Evolutionary conservation across 345 rosid species (phyloP).

Genomic region (Pistacia vera): DNA sequence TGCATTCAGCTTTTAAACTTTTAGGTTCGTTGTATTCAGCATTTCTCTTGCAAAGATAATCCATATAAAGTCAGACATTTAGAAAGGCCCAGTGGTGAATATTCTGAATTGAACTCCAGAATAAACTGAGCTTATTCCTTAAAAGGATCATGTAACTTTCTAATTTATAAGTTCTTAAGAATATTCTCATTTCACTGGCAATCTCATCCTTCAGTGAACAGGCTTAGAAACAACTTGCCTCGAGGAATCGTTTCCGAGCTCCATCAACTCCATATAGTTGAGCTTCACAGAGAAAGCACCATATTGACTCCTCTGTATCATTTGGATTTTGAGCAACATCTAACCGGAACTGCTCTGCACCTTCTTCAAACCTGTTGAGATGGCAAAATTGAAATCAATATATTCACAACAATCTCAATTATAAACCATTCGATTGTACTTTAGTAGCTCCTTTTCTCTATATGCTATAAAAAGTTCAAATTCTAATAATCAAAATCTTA

Average conservation of each 20-base stretch:
- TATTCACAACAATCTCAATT: constrained; percentile 3
- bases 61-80: neutral
- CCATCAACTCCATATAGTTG: constrained; percentile 58
- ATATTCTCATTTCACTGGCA: neutral
- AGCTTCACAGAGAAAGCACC: constrained; percentile 94
- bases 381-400: constrained; percentile 9
- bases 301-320: constrained; percentile 92
- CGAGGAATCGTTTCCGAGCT: constrained; percentile 67
- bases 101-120: neutral
- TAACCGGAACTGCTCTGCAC: constrained; percentile 84
- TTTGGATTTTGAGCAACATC: constrained; percentile 93
- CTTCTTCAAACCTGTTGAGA: constrained; percentile 73
- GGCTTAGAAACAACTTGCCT: constrained; percentile 38
- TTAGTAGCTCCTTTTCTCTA: neutral
- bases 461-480: neutral
- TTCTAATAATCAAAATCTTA: neutral
- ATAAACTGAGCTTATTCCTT: neutral
- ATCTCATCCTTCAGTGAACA: neutral
- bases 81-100: neutral
- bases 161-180: neutral
- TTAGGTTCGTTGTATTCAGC: neutral
- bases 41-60: neutral
- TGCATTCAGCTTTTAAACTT: constrained; percentile 33
- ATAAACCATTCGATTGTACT: neutral
- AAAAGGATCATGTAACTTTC: neutral